Evolutionary conservation across 352 stramenopile species (phyloP).

Genomic region (Pythium insidiosum): DNA sequence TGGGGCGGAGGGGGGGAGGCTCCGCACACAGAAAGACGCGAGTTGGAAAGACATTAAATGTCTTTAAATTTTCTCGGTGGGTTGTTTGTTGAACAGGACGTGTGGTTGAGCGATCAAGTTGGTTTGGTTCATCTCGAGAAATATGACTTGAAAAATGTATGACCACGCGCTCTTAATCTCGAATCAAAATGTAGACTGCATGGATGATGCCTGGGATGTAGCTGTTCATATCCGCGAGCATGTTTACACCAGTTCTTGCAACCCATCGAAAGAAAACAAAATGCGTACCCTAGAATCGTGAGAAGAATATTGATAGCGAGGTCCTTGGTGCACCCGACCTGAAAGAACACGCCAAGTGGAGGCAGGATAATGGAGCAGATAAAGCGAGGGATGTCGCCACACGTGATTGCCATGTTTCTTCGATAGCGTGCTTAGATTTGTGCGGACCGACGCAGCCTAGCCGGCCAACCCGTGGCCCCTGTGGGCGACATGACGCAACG

Average conservation of each 20-base stretch:
- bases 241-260: not conserved
- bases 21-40: too few species aligned
- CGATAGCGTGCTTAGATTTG: not conserved
- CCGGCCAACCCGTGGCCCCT: too few species aligned
- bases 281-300: conserved; percentile 18
- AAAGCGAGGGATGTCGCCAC: conserved; percentile 35
- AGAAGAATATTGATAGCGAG: conserved; percentile 19
- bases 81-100: too few species aligned
- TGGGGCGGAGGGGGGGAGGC: too few species aligned
- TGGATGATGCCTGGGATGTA: conserved; percentile 69
- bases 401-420: conserved; percentile 14
- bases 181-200: conserved; percentile 66
- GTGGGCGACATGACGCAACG: too few species aligned
- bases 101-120: too few species aligned
- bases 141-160: too few species aligned
- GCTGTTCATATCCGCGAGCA: conserved; percentile 8
- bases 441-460: too few species aligned
- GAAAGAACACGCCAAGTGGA: conserved; percentile 20
- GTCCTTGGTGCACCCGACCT: conserved; percentile 17
- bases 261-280: not conserved
- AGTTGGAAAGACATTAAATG: too few species aligned
- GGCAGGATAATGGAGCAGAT: conserved; percentile 35
- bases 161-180: conserved; percentile 42
- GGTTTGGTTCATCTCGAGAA: too few species aligned
- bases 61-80: too few species aligned